A percentile compares a stretch with the other conserved stretches of the same genome.
These are phyloP conservation scores for Histomonas meleagridis DNA, from an alignment of 208 protist species.

Conservation along the genomic window DNA sequence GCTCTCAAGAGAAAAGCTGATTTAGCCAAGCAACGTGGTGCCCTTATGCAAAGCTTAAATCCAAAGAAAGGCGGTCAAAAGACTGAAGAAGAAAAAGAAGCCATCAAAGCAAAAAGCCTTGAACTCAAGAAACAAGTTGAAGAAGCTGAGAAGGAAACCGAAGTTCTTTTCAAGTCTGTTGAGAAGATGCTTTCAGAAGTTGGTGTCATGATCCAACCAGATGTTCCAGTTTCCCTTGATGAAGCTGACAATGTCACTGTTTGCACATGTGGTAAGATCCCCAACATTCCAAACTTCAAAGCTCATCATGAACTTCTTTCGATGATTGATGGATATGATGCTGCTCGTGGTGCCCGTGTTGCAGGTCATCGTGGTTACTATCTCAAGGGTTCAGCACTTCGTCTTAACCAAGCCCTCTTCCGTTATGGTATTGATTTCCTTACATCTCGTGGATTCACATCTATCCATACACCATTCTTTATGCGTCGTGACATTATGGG, in stretches of 20 bases:
- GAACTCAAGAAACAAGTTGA: not conserved
- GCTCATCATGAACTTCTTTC: constrained; percentile 50
- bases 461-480: constrained; percentile 96
- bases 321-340: constrained; percentile 43
- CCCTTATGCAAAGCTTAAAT: not conserved
- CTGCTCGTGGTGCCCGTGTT: constrained; percentile 59
- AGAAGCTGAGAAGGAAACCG: not conserved
- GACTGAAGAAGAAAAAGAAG: not conserved
- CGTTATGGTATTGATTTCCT: constrained; percentile 89
- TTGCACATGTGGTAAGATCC: constrained; percentile 47
- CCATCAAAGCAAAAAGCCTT: not conserved
- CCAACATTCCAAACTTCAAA: constrained; percentile 42
- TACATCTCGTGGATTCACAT: constrained; percentile 43
- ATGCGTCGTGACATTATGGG: constrained; percentile 91
- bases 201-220: not conserved
- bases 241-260: constrained; percentile 64
- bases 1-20: not conserved
- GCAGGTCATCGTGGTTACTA: constrained; percentile 88
- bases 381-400: constrained; percentile 80
- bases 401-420: constrained; percentile 82
- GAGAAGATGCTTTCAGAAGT: not conserved
- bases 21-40: not conserved
- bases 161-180: not conserved
- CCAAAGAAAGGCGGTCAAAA: not conserved
- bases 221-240: constrained; percentile 73